Evolutionary conservation across 2,329 filamentous ascomycete species (phyloP).

Genomic region (Cladosporium phlei): DNA sequence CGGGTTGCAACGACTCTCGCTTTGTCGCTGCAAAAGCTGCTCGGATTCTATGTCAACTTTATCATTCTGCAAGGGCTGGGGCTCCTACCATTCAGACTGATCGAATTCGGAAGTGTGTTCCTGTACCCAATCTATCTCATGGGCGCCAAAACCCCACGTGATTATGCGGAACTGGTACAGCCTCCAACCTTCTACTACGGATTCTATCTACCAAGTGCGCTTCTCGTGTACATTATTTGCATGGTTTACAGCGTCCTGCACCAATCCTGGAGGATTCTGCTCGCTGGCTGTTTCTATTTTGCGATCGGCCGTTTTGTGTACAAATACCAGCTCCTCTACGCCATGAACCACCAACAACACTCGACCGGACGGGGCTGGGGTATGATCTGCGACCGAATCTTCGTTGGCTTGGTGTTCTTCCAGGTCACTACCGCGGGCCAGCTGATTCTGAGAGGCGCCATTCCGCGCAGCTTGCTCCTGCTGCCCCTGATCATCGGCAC

Average conservation of each 20-base stretch:
- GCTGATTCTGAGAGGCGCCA: conserved; percentile 68
- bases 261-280: conserved; percentile 72
- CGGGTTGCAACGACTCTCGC: conserved; percentile 73
- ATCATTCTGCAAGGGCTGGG: conserved; percentile 93
- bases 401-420: conserved; percentile 81
- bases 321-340: conserved; percentile 96
- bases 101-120: conserved; percentile 81
- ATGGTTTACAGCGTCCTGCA: conserved; percentile 87
- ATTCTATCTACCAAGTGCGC: conserved; percentile 87
- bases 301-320: conserved; percentile 80
- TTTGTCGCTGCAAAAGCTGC: conserved; percentile 65
- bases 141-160: conserved; percentile 79
- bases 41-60: conserved; percentile 86
- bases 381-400: conserved; percentile 89
- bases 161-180: conserved; percentile 74
- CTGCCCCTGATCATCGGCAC: conserved; percentile 73
- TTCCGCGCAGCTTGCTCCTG: conserved; percentile 67
- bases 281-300: conserved; percentile 76
- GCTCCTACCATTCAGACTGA: conserved; percentile 82
- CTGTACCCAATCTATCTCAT: conserved; percentile 77
- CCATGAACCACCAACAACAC: conserved; percentile 95
- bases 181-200: conserved; percentile 92
- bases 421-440: conserved; percentile 87
- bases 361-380: conserved; percentile 91
- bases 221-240: conserved; percentile 92